Evolutionary conservation across 129 eudicot genomes (phyloP).

Genomic region (Artemisia annua): DNA sequence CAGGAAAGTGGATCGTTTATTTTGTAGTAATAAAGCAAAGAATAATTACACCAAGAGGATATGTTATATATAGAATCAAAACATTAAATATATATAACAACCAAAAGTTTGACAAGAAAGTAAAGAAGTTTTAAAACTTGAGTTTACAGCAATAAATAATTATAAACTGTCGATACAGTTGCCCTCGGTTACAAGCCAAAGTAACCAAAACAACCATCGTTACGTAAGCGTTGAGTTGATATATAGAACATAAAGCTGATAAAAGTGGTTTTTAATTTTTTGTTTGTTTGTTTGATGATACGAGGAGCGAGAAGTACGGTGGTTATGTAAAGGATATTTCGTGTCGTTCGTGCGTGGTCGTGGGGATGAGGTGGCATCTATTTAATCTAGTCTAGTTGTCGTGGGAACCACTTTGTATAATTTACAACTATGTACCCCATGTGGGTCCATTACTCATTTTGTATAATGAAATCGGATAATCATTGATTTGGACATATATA

Average conservation of each 20-base stretch:
- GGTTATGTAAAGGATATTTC: background rate
- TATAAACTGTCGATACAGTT: background rate
- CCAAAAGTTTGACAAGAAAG: slow-evolving; percentile 32
- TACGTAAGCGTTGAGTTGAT: background rate
- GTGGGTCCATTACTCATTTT: background rate
- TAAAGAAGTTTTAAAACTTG: slow-evolving; percentile 28
- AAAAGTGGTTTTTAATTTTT: background rate
- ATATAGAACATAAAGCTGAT: background rate
- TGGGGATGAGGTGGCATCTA: slow-evolving; percentile 21
- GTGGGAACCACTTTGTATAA: slow-evolving; percentile 14
- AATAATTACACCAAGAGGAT: slow-evolving; percentile 12
- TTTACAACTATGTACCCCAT: slow-evolving; percentile 26
- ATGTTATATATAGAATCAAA: background rate
- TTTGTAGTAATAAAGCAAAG: slow-evolving; percentile 27
- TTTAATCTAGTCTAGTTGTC: slow-evolving; percentile 1
- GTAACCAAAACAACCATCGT: background rate
- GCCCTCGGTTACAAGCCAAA: slow-evolving; percentile 34
- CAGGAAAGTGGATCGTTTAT: slow-evolving; percentile 24
- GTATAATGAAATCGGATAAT: background rate
- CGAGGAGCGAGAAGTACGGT: background rate
- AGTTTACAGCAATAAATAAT: slow-evolving; percentile 30
- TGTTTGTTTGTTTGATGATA: background rate
- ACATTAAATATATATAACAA: background rate
- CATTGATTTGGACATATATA: too few relatives aligned
- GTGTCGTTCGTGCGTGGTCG: slow-evolving; percentile 41